phyloP scores from a whole-genome alignment of 495 filamentous ascomycete genomes.

The Rhypophila decipiens region DNA sequence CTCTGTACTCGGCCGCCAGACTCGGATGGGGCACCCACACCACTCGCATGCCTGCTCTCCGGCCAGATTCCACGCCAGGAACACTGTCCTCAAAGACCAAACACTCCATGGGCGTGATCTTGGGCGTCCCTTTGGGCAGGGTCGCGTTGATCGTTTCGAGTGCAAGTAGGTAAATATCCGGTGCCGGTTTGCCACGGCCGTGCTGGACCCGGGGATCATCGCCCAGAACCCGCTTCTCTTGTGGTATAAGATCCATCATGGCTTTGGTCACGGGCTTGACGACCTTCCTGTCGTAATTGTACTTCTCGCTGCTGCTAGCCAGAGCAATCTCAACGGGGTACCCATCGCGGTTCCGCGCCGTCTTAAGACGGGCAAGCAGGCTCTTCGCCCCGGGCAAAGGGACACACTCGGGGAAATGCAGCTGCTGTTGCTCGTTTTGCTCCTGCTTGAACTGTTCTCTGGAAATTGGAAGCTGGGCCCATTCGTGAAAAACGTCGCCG shows the following conservation, averaged over 20 bases:
- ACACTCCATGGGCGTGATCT: conserved; percentile 60
- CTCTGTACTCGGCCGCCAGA: conserved; percentile 57
- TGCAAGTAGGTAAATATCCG: conserved; percentile 81
- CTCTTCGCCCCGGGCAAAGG: conserved; percentile 66
- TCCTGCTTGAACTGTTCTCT: conserved; percentile 52
- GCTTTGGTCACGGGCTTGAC: conserved; percentile 13
- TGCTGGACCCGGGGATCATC: conserved; percentile 66
- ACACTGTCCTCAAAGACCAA: conserved; percentile 89
- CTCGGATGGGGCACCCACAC: conserved; percentile 79
- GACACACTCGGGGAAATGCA: conserved; percentile 58
- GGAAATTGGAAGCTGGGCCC: conserved; percentile 75
- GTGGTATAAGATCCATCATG: conserved; percentile 19
- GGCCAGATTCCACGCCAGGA: conserved; percentile 73
- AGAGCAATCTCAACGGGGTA: conserved; percentile 18
- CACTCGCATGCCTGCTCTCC: conserved; percentile 82
- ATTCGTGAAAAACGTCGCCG: conserved; percentile 32
- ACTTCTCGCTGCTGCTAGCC: conserved; percentile 20
- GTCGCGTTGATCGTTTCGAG: conserved; percentile 64
- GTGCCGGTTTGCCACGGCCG: conserved; percentile 75
- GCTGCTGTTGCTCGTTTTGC: conserved; percentile 46
- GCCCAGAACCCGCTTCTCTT: conserved; percentile 56
- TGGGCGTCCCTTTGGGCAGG: conserved; percentile 25
- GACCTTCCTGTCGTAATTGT: conserved; percentile 21
- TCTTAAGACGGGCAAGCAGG: conserved; percentile 49
- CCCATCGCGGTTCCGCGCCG: conserved; percentile 9